These are phyloP conservation scores for Zygoascus tannicola DNA, from an alignment of 805 yeast genomes.

Conservation along the genomic window DNA sequence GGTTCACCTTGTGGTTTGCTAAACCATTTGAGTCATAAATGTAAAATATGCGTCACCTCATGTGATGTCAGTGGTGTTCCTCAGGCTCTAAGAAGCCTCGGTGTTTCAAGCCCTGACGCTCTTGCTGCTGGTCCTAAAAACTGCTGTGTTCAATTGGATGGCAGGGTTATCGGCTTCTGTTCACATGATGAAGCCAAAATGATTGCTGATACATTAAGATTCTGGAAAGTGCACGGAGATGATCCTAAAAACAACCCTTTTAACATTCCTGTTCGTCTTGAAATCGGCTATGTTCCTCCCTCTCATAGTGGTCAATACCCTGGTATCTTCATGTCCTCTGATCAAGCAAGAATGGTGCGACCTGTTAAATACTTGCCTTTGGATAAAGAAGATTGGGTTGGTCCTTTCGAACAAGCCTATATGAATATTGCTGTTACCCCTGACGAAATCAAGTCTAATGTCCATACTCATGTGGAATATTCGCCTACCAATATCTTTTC, in stretches of 20 bases:
- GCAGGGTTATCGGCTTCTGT: slow-evolving; percentile 88
- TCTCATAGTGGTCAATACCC: slow-evolving; percentile 94
- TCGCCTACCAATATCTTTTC: slow-evolving; percentile 92
- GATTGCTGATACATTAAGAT: slow-evolving; percentile 83
- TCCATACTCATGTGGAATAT: slow-evolving; percentile 89
- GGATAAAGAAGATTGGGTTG: slow-evolving; percentile 75
- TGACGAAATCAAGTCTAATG: slow-evolving; percentile 69
- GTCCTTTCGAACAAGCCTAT: slow-evolving; percentile 97
- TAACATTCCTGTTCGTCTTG: slow-evolving; percentile 77
- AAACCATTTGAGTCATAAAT: slow-evolving; percentile 93
- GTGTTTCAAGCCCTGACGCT: slow-evolving; percentile 62
- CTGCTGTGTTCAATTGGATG: slow-evolving; percentile 83
- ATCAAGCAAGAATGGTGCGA: slow-evolving; percentile 90
- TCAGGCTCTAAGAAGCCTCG: slow-evolving; percentile 53
- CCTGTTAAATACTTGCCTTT: slow-evolving; percentile 88
- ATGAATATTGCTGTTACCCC: slow-evolving; percentile 95
- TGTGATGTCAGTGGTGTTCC: slow-evolving; percentile 71
- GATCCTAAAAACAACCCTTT: slow-evolving; percentile 24
- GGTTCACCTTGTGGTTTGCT: slow-evolving; percentile 98
- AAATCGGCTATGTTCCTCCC: slow-evolving; percentile 95
- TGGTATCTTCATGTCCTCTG: slow-evolving; percentile 85
- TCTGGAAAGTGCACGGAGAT: slow-evolving; percentile 80
- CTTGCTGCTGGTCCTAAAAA: slow-evolving; percentile 79
- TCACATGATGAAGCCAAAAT: slow-evolving; percentile 78
- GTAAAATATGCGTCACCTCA: slow-evolving; percentile 70